Evolutionary conservation across 257 asterid genomes (phyloP), one percentile per base, ranked within the genome.

Genomic region (Nicotiana noctiflora): DNA sequence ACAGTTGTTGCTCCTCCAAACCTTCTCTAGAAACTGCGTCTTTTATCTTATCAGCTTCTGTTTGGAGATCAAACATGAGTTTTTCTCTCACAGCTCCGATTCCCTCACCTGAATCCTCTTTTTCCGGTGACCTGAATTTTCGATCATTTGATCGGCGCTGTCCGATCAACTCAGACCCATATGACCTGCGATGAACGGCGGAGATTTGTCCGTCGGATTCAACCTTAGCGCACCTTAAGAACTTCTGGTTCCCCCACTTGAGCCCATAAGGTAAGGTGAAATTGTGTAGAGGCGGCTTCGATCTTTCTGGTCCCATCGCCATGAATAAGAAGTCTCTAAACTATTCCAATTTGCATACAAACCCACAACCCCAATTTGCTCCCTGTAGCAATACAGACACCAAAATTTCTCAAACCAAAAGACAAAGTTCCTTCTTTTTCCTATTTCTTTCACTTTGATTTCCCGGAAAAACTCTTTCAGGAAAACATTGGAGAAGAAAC

Each of bases 231-330:
- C 97, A 90, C 75, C 93, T 88, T 86, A 91, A 89, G 74, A 77
- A 82, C 15, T 77, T 84, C 93, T 87, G 97, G 75, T 87, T 91
- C 11, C 97, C 97, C 97, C 97, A 93, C 66, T 90, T 88, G 46
- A 93, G 81, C 8, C 88, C 89, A 64, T 75, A 31, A 4, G 93
- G 97, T 76, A 93, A 32, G 67, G 81, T 86, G 82, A 93, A 91
- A 91, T 91, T 93, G 81, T 93, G 97, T 12, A 93, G 81, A 74
- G 93, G 84, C 63, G 91, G 81, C 37, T 82, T 82, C 51, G 92
- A 90, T 91, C 91, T 87, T 32, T 89, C 92, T 6, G 90, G 77
- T 52, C 87, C 93, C 95, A 85, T 90, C 59, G 87, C 85, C 88
- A 87, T 86, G 9, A 13, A 9, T 10, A 32, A 11, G 11, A 68